These are phyloP conservation scores for Bauhinia variegata DNA, from an alignment of 306 rosid genomes.

Conservation along the genomic window DNA sequence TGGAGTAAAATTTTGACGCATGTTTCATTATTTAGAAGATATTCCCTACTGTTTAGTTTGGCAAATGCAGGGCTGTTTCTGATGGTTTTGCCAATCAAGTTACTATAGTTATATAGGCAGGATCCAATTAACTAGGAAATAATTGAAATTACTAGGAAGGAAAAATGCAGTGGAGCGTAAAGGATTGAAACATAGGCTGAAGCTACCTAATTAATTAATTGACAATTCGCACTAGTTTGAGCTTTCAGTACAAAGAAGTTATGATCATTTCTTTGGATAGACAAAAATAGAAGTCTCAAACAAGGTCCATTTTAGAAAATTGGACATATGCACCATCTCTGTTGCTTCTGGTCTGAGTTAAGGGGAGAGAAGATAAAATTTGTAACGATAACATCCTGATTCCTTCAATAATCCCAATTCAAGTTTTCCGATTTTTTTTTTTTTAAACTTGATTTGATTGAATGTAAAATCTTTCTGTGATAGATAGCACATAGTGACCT, in stretches of 20 bases:
- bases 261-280: background rate
- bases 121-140: background rate
- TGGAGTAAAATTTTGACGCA: background rate
- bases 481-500: background rate
- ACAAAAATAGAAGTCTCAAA: background rate
- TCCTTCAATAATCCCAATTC: background rate
- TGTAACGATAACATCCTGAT: background rate
- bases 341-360: background rate
- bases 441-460: background rate
- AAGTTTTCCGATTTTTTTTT: background rate
- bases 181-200: background rate
- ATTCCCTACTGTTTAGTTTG: conserved; percentile 11
- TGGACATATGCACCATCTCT: conserved; percentile 1
- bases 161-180: background rate
- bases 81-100: too few relatives aligned
- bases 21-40: conserved; percentile 10
- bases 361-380: background rate
- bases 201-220: background rate
- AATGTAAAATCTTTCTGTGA: conserved; percentile 1
- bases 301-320: background rate
- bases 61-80: conserved; percentile 12
- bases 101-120: background rate
- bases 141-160: background rate
- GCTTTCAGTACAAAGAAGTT: background rate
- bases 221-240: background rate